Base-by-base conservation (phyloP, 2,329 filamentous ascomycete species). In the Diaporthe helianthi region DNA sequence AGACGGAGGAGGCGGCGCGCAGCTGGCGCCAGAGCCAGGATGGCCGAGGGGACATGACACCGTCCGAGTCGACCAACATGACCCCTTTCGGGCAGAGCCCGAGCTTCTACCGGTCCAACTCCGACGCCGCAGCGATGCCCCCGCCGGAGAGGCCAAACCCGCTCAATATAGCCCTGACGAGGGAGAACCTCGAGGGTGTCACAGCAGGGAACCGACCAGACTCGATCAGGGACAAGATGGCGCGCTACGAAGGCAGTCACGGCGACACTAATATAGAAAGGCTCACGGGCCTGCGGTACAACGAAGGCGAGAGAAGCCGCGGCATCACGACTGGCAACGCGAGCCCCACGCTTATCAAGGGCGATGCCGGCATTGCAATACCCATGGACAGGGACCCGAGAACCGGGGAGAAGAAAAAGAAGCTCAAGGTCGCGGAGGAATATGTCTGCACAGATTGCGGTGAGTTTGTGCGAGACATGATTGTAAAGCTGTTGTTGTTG, bases 401-500 rank as follows among this genome's bases (percentile, higher is more conserved):
- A 60, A 85, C 85, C 15, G 90, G 87, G 0, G 91, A 93, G 71
- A 94, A 97, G 80, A 97, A 97, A 84, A 92, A 92, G 83, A 97
- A 97, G 79, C 83, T 93, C 55, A 97, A 97, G 78, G 85, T 89
- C 29, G 86, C 87, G 1, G 89, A 97, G 76, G 94, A 98, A 83
- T 98, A 98, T 77, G 93, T 97, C 46, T 98, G 95, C 80, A 95
- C 93, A 1, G 95, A 98, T 79, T 98, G 95, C 80, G 94, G 95
- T 84, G 82, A 73, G 86, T 82, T 22, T n/a, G 24, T 33, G 24
- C 41, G 41, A 54, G 26, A 44, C 46, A 36, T 41, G 22, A 9
- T 24, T 7, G 44, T 44, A 36, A 63, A 26, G n/a, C 15, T 33
- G 12, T 10, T 52, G 9, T 10, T 52, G 9, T 12, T 31, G 10